Evolutionary conservation across 2,329 filamentous ascomycete genomes (phyloP).

Genomic region (Samsoniella hepiali): DNA sequence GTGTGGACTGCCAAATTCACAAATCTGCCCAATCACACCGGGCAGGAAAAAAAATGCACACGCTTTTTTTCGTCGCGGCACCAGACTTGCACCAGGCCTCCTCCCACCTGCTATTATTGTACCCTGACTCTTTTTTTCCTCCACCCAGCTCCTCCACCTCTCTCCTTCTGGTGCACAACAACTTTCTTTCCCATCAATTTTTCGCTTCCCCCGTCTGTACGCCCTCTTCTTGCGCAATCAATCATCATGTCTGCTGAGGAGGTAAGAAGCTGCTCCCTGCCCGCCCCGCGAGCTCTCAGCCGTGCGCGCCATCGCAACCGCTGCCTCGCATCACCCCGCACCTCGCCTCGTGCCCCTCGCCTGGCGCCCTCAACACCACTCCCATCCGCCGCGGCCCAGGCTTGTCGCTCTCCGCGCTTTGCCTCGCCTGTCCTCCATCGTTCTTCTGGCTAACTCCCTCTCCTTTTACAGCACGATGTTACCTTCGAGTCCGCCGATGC

Average conservation of each 20-base stretch:
- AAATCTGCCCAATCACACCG: slow-evolving; percentile 35
- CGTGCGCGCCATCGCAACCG: slow-evolving; percentile 7
- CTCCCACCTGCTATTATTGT: slow-evolving; percentile 19
- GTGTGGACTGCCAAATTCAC: slow-evolving; percentile 5
- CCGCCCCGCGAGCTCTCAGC: slow-evolving; percentile 25
- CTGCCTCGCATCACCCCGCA: slow-evolving; percentile 44
- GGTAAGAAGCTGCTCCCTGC: slow-evolving; percentile 40
- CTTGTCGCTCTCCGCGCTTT: slow-evolving; percentile 15
- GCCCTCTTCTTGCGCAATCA: slow-evolving; percentile 39
- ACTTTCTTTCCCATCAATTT: slow-evolving; percentile 22
- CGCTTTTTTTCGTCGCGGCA: slow-evolving; percentile 34
- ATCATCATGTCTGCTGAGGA: slow-evolving; percentile 56
- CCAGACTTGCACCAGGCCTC: slow-evolving; percentile 16
- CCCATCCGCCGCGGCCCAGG: not conserved
- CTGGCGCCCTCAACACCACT: slow-evolving; percentile 18
- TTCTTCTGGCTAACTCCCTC: slow-evolving; percentile 20
- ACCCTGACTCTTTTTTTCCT: slow-evolving; percentile 27
- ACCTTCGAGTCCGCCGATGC: slow-evolving; percentile 92
- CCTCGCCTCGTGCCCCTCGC: slow-evolving; percentile 38
- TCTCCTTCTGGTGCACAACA: slow-evolving; percentile 19
- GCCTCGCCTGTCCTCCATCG: not conserved
- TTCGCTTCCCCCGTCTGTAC: slow-evolving; percentile 27
- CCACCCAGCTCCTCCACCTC: slow-evolving; percentile 27
- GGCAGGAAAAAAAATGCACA: slow-evolving; percentile 38
- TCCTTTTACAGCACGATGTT: slow-evolving; percentile 55